Base-by-base conservation (phyloP, 2,329 filamentous ascomycete species). In the Colletotrichum tamarilloi region DNA sequence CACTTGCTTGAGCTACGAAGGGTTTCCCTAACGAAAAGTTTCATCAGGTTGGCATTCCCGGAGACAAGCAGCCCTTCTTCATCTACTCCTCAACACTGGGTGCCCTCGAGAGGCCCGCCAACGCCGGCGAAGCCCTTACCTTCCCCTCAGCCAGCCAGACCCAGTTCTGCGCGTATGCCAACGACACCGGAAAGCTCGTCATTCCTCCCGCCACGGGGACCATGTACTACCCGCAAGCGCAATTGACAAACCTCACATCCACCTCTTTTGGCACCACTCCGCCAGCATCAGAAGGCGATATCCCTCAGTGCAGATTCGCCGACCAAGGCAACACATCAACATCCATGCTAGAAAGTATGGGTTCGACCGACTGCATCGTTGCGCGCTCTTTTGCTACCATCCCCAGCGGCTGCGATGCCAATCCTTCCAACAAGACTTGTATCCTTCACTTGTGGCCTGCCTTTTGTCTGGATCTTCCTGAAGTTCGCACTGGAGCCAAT, bases 281-380 rank as follows among this genome's bases (percentile, higher is more conserved):
- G 16, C 42, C 42, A 49, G 19, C 16, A 22, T 49, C 42, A 19
- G 42, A 49, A 22, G 42, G 42, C 19, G 42, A 49, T 3, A 22
- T 49, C 7, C 42, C 42, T 49, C 19, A 49, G 42, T 49, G 42
- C 42, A 49, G 42, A 49, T 49, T 49, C 4, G 42, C 42, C 42
- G 42, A 49, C 19, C 42, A 49, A 49, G 42, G 42, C 42, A 49
- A 49, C 52, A 55, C 52, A 3, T 24, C 52, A 14, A 26, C 52
- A 14, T 24, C 11, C 52, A 55, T 55, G 22, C 24, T 55, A 4
- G 52, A 55, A 11, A 55, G 52, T 22, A 24, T 26, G 24, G 52
- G 52, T 11, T 55, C 52, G 11, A 58, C 42, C 19, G 63, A 66
- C 53, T 66, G 52, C 63, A 26, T 46, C 24, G 35, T 66, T 24